Conservation (phyloP, 805 yeast genomes). For the Diddensiella caesifluorescens region DNA sequence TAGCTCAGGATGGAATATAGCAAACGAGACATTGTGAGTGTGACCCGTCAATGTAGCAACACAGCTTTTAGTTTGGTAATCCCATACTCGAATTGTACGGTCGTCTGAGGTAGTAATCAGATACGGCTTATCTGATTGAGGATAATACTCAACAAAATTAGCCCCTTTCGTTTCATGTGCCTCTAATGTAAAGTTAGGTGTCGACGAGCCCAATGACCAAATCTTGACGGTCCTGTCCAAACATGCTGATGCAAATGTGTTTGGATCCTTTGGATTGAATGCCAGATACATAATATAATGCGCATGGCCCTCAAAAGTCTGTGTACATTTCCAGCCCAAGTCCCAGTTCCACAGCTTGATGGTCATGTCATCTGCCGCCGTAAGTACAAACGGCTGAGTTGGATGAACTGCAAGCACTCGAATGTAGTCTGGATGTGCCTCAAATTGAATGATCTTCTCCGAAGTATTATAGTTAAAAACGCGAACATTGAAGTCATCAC, state of each 20-base stretch:
- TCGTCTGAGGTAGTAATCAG: constrained; percentile 89
- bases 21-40: constrained; percentile 89
- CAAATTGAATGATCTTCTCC: constrained; percentile 90
- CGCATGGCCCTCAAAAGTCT: constrained; percentile 89
- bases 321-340: constrained; percentile 82
- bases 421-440: constrained; percentile 97
- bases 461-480: constrained; percentile 94
- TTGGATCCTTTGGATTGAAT: constrained; percentile 95
- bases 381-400: constrained; percentile 78
- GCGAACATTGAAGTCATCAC: constrained; percentile 92
- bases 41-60: constrained; percentile 95
- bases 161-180: constrained; percentile 94
- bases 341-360: constrained; percentile 98
- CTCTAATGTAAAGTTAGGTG: constrained; percentile 83
- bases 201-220: constrained; percentile 86
- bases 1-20: constrained; percentile 95
- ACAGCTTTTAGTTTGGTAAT: constrained; percentile 92
- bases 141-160: constrained; percentile 94
- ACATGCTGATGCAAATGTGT: constrained; percentile 96
- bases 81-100: constrained; percentile 85
- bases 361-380: constrained; percentile 88
- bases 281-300: constrained; percentile 93
- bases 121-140: constrained; percentile 95
- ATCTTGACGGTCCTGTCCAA: constrained; percentile 93
- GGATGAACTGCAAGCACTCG: constrained; percentile 94